Conservation (phyloP, 2,329 filamentous ascomycete genomes). For the Colletotrichum filicis region DNA sequence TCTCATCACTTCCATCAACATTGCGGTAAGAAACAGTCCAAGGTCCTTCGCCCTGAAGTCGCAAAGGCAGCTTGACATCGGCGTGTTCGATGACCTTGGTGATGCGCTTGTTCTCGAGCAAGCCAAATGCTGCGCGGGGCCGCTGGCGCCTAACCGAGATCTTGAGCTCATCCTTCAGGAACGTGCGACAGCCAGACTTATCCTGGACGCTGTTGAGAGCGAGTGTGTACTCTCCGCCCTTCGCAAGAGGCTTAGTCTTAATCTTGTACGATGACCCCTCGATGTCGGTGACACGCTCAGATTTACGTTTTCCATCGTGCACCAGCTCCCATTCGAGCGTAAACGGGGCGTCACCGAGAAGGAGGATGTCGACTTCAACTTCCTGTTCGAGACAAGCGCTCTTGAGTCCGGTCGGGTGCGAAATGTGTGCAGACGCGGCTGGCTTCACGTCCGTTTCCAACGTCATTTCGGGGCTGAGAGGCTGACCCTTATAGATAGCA, state of each 20-base stretch:
- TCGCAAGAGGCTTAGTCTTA: slow-evolving; percentile 76
- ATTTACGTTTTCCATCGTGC: slow-evolving; percentile 85
- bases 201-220: slow-evolving; percentile 89
- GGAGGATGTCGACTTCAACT: slow-evolving; percentile 77
- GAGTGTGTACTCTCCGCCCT: slow-evolving; percentile 91
- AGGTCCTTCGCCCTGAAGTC: slow-evolving; percentile 85
- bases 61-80: slow-evolving; percentile 79
- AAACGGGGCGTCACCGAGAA: slow-evolving; percentile 88
- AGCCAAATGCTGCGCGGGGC: slow-evolving; percentile 86
- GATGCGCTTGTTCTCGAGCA: slow-evolving; percentile 82
- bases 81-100: slow-evolving; percentile 82
- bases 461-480: slow-evolving; percentile 68
- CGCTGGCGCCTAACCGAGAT: slow-evolving; percentile 89
- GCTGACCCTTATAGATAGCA: slow-evolving; percentile 77
- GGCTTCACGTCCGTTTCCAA: slow-evolving; percentile 94
- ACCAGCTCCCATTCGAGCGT: slow-evolving; percentile 92
- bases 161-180: slow-evolving; percentile 85
- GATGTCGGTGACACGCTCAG: slow-evolving; percentile 73
- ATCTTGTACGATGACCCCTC: slow-evolving; percentile 74
- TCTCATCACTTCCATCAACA: slow-evolving; percentile 60
- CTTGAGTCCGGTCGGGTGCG: slow-evolving; percentile 62
- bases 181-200: slow-evolving; percentile 85
- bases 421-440: slow-evolving; percentile 82
- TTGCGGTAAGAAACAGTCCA: slow-evolving; percentile 86
- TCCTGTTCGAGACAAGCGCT: slow-evolving; percentile 86